Evolutionary conservation across 352 stramenopile genomes (phyloP).

Genomic region (Phytophthora fragariaefolia): DNA sequence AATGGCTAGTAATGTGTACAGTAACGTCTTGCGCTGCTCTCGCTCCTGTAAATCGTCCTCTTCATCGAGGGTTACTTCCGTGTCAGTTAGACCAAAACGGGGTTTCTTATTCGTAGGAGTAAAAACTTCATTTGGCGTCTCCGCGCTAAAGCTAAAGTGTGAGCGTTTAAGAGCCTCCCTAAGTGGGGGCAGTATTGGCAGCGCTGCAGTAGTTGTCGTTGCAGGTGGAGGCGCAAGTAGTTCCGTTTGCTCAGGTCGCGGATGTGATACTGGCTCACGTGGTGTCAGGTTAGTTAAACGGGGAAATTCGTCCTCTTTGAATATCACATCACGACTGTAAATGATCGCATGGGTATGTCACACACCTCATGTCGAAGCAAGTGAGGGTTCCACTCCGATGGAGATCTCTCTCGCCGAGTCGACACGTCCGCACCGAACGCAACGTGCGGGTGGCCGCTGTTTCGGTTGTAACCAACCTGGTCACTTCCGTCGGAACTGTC

Average conservation of each 20-base stretch:
- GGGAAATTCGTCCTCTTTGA: slow-evolving; percentile 5
- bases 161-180: slow-evolving; percentile 1
- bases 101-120: slow-evolving; percentile 8
- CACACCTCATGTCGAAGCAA: too few species aligned
- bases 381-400: too few species aligned
- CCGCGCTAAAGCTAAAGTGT: neutral
- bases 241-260: neutral
- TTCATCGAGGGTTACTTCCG: slow-evolving; percentile 2
- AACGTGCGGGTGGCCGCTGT: too few species aligned
- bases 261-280: neutral
- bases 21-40: slow-evolving; percentile 1
- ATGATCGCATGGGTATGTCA: slow-evolving; percentile 7
- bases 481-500: too few species aligned
- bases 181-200: neutral
- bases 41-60: slow-evolving; percentile 5
- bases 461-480: too few species aligned
- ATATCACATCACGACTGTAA: slow-evolving; percentile 20
- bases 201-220: neutral
- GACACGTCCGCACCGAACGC: too few species aligned
- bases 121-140: neutral
- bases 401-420: too few species aligned
- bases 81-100: neutral
- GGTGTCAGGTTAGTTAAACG: neutral
- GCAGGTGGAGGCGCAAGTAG: neutral
- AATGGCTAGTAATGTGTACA: slow-evolving; percentile 15